A percentile compares a stretch with the other conserved stretches of the same genome.
These are phyloP conservation scores for Xanthoparmelia taractica DNA, from an alignment of 495 filamentous ascomycete genomes.

Conservation along the genomic window DNA sequence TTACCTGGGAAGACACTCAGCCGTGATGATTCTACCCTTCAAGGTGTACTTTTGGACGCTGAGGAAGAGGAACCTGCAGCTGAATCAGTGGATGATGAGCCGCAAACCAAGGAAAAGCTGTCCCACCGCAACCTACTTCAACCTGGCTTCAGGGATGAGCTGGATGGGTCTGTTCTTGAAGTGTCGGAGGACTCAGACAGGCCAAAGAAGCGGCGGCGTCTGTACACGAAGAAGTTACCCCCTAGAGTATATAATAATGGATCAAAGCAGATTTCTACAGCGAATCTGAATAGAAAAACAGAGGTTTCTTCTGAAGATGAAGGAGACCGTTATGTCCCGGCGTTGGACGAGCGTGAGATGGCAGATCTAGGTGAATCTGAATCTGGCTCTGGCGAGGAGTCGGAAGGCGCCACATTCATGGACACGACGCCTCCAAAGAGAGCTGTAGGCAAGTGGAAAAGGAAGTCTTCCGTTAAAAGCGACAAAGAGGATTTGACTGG, in stretches of 20 bases:
- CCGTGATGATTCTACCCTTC: conserved; percentile 53
- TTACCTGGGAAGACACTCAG: conserved; percentile 48
- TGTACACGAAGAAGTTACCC: conserved; percentile 25
- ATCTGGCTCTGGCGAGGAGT: conserved; percentile 23
- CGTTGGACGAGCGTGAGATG: conserved; percentile 30
- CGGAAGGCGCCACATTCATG: conserved; percentile 26
- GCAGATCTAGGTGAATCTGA: conserved; percentile 13
- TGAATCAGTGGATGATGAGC: conserved; percentile 35
- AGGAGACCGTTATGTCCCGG: conserved; percentile 38
- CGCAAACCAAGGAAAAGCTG: conserved; percentile 26
- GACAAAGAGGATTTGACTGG: conserved; percentile 61
- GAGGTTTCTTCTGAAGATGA: conserved; percentile 37
- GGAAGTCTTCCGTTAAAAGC: conserved; percentile 35
- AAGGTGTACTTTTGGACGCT: conserved; percentile 66
- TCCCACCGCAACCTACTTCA: conserved; percentile 76
- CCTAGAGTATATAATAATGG: background rate
- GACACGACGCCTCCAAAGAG: conserved; percentile 27
- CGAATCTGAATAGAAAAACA: conserved; percentile 17
- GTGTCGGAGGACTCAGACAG: conserved; percentile 24
- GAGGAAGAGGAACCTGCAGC: conserved; percentile 55
- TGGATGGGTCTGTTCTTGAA: conserved; percentile 28
- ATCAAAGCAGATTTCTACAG: background rate
- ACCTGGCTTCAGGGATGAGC: conserved; percentile 64
- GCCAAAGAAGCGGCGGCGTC: conserved; percentile 37
- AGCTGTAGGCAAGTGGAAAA: conserved; percentile 31